Evolutionary conservation across 108 stramenopile genomes (phyloP).

Genomic region (Cyclotella kingstonii): DNA sequence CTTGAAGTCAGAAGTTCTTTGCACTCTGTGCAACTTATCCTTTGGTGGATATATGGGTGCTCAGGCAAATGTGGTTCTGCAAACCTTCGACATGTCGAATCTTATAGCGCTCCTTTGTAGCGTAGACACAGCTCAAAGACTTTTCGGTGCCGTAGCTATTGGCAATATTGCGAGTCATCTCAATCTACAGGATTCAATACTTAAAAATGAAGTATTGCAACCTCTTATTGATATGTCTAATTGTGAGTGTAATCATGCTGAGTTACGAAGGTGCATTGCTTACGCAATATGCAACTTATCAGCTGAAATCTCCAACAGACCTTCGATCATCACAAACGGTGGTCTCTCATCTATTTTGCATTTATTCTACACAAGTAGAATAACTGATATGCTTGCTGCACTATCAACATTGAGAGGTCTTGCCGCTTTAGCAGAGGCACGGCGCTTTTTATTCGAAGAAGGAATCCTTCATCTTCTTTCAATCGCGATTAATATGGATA

Average conservation of each 20-base stretch:
- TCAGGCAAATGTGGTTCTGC: constrained; percentile 53
- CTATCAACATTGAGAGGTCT: constrained; percentile 71
- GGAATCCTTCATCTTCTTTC: constrained; percentile 63
- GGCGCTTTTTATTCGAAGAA: constrained; percentile 60
- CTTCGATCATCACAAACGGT: constrained; percentile 62
- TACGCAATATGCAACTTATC: constrained; percentile 81
- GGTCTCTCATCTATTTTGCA: constrained; percentile 72
- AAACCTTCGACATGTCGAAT: constrained; percentile 56
- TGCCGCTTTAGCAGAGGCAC: constrained; percentile 41
- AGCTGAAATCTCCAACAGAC: constrained; percentile 47
- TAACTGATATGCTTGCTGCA: constrained; percentile 62
- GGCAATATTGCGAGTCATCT: constrained; percentile 79
- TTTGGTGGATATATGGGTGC: constrained; percentile 78
- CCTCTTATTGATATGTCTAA: constrained; percentile 59
- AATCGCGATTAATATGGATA: constrained; percentile 39
- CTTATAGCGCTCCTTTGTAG: constrained; percentile 78
- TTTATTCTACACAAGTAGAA: constrained; percentile 63
- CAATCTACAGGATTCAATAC: constrained; percentile 48
- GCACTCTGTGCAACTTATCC: constrained; percentile 79
- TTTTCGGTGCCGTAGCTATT: constrained; percentile 86
- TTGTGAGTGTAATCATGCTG: constrained; percentile 51
- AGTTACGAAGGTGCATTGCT: constrained; percentile 82
- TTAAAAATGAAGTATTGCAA: constrained; percentile 59
- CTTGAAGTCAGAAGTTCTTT: constrained; percentile 76
- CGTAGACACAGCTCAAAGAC: constrained; percentile 72